Evolutionary conservation across 2,329 filamentous ascomycete species (phyloP).

Genomic region (Rhynchosporium secalis): DNA sequence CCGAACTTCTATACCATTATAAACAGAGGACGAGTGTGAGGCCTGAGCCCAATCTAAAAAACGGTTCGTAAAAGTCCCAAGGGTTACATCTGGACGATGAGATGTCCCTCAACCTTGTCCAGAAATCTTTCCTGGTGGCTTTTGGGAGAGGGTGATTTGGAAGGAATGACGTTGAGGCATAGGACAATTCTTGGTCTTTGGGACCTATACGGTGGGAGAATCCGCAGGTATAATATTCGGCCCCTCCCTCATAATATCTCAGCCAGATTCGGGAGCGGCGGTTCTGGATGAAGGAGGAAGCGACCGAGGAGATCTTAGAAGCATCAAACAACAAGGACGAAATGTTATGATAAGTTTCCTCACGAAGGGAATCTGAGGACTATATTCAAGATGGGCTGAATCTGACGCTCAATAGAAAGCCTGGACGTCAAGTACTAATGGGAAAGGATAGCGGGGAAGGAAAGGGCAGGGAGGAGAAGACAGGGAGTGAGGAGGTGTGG

Average conservation of each 20-base stretch:
- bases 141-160: constrained; percentile 3
- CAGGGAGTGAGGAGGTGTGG: background rate
- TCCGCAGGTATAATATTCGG: constrained; percentile 1
- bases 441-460: background rate
- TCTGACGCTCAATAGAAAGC: background rate
- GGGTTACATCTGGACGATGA: background rate
- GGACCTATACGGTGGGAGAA: background rate
- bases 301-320: background rate
- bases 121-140: constrained; percentile 1
- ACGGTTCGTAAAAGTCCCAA: constrained; percentile 6
- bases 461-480: background rate
- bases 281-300: background rate
- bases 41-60: constrained; percentile 1
- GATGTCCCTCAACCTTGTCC: background rate
- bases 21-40: constrained; percentile 4
- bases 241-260: constrained; percentile 1
- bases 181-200: background rate
- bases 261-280: background rate
- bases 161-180: background rate
- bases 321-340: constrained; percentile 3
- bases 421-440: background rate
- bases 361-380: background rate
- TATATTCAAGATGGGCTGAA: background rate
- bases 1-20: background rate
- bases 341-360: background rate